A percentile compares a stretch with the other conserved stretches of the same genome.
Conservation (phyloP, 139 green algal genomes). For the Chlorella sp. region DNA sequence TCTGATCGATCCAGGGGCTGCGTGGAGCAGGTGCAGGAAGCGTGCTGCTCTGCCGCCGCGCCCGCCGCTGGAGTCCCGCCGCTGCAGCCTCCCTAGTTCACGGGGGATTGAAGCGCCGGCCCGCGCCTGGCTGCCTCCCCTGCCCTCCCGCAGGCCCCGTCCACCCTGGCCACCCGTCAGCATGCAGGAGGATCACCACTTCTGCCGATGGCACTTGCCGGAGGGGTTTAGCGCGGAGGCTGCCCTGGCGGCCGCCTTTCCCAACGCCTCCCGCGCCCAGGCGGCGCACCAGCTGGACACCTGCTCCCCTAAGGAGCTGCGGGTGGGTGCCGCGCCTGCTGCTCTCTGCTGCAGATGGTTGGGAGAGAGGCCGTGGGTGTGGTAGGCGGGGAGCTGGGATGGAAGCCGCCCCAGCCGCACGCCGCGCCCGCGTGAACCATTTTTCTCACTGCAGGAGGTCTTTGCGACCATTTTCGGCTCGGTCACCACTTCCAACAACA, state of each 20-base stretch:
- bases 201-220: background rate
- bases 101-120: no score
- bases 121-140: no score
- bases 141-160: no score
- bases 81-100: no score
- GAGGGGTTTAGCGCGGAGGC: background rate
- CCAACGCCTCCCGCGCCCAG: background rate
- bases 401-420: no score
- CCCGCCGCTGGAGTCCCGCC: no score
- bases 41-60: no score
- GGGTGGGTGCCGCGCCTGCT: background rate
- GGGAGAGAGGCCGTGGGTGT: background rate
- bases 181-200: background rate
- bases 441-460: background rate
- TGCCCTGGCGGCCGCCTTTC: background rate
- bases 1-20: no score
- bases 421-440: no score
- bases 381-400: background rate
- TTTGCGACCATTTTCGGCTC: background rate
- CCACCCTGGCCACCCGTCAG: no score
- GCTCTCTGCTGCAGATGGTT: background rate
- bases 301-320: background rate
- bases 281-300: background rate
- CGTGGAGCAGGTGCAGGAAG: no score
- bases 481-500: constrained; percentile 21